Evolutionary conservation across 768 basidiomycete genomes (phyloP).

Genomic region (Termitomyces heimii): DNA sequence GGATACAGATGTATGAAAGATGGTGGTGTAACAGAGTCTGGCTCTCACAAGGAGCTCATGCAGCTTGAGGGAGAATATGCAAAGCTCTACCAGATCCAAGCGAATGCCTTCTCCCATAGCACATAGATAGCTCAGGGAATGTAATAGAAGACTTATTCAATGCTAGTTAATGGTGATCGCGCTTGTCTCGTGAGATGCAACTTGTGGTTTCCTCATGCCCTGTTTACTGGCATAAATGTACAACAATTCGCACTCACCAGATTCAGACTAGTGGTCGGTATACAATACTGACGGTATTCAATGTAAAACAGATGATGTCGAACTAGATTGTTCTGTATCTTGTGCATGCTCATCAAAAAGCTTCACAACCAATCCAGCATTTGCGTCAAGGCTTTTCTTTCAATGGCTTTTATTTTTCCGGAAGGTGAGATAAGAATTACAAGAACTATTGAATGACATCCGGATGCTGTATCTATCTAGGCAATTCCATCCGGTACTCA

Average conservation of each 20-base stretch:
- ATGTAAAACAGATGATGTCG: too few species aligned
- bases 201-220: too few species aligned
- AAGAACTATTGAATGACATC: too few species aligned
- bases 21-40: constrained; percentile 24
- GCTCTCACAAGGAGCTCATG: constrained; percentile 28
- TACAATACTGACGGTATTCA: too few species aligned
- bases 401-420: constrained; percentile 26
- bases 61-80: constrained; percentile 24
- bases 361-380: constrained; percentile 34
- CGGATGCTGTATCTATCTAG: constrained; percentile 28
- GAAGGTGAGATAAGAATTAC: constrained; percentile 39
- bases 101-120: constrained; percentile 21
- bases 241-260: too few species aligned
- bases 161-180: not conserved
- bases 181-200: too few species aligned
- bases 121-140: not conserved
- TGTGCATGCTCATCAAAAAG: constrained; percentile 33
- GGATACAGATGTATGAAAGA: constrained; percentile 29
- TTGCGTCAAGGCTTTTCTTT: constrained; percentile 42
- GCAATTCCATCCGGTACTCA: constrained; percentile 16
- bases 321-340: constrained; percentile 30
- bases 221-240: too few species aligned
- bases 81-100: constrained; percentile 29
- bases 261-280: too few species aligned
- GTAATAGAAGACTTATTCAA: not conserved